These are phyloP conservation scores for Tympanopsis confertula DNA, from an alignment of 2,329 filamentous ascomycete genomes.

Conservation along the genomic window DNA sequence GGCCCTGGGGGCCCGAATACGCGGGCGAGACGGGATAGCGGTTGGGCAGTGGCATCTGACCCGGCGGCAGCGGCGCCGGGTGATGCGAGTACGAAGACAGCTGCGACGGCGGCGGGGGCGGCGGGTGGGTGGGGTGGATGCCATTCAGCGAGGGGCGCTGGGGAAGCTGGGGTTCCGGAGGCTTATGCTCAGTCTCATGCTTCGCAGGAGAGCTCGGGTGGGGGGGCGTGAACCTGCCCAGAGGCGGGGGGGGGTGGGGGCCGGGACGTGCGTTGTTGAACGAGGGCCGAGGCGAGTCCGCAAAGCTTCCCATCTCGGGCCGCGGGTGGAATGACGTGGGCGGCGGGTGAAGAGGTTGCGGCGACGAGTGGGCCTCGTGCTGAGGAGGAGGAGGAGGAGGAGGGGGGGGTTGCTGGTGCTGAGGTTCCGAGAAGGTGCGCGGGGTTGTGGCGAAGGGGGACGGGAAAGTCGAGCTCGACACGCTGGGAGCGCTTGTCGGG, in stretches of 20 bases:
- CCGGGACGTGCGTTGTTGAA: no score
- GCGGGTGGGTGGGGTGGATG: neutral
- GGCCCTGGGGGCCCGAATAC: neutral
- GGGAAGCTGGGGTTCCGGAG: no score
- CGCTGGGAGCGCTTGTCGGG: no score
- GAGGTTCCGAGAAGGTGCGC: no score
- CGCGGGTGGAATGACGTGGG: neutral
- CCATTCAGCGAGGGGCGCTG: neutral
- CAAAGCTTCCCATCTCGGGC: neutral
- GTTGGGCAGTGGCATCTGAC: neutral
- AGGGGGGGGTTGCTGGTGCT: no score
- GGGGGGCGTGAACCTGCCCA: neutral
- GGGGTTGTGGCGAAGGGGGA: no score
- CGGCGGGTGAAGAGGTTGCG: neutral
- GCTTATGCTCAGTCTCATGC: no score
- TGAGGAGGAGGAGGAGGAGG: no score
- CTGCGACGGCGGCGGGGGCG: neutral
- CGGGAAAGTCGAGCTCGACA: no score
- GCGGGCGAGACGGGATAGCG: neutral
- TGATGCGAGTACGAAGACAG: conserved; percentile 1
- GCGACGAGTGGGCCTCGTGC: neutral
- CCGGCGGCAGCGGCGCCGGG: neutral
- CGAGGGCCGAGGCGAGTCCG: neutral
- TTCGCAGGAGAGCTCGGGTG: no score
- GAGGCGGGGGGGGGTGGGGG: no score